Conservation (phyloP, 2,329 filamentous ascomycete genomes). For the Hypoxylon sp. region DNA sequence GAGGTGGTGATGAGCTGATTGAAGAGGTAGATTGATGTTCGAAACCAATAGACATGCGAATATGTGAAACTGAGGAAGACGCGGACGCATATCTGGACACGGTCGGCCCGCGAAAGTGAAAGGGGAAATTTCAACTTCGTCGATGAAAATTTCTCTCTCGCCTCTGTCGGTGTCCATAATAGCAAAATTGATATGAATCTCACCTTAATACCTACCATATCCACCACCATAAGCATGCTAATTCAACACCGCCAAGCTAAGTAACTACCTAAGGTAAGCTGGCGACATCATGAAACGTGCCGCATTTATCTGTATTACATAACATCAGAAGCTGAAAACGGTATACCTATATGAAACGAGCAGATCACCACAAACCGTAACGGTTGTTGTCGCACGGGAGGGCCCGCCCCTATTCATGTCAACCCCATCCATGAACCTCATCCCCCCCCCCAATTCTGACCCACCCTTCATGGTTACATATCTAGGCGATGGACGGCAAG, state of each 20-base stretch:
- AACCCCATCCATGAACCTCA: not conserved
- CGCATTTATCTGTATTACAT: slow-evolving; percentile 16
- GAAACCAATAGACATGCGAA: not conserved
- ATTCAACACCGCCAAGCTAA: not conserved
- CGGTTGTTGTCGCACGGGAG: not conserved
- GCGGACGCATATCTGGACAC: not conserved
- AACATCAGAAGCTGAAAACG: slow-evolving; percentile 23
- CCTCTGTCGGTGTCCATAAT: not conserved
- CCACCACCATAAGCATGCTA: not conserved
- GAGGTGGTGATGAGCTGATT: too few species aligned
- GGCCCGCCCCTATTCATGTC: not conserved
- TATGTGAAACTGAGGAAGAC: not conserved
- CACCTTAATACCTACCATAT: too few species aligned
- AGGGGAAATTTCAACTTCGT: not conserved
- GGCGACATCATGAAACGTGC: not conserved
- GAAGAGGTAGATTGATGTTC: not conserved
- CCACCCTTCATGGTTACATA: not conserved
- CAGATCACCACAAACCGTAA: slow-evolving; percentile 16
- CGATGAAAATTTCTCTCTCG: not conserved
- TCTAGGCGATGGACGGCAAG: not conserved
- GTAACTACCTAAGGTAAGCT: not conserved
- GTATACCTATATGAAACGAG: slow-evolving; percentile 30
- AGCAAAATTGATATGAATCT: not conserved
- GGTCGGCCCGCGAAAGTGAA: not conserved
- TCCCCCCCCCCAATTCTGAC: too few species aligned